These are phyloP conservation scores for Angomonas ambiguus DNA, from an alignment of 208 protist genomes.

Conservation along the genomic window DNA sequence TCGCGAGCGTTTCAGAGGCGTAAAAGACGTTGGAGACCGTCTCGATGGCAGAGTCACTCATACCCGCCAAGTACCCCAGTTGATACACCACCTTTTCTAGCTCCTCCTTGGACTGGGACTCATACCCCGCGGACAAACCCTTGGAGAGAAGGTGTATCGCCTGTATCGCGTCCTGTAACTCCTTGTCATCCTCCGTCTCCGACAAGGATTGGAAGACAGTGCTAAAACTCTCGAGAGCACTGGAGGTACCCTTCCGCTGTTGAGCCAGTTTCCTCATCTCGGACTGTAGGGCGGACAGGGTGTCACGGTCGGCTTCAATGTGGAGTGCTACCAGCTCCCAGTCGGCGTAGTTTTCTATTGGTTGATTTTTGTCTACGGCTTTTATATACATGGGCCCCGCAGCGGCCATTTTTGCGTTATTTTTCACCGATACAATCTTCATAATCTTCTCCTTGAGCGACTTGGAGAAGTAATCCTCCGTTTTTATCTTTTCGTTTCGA, in stretches of 20 bases:
- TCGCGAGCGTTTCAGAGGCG: conserved; percentile 26
- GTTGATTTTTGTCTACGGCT: neutral
- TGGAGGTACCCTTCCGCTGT: neutral
- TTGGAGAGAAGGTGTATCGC: conserved; percentile 56
- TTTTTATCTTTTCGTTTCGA: neutral
- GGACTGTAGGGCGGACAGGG: neutral
- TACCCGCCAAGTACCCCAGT: conserved; percentile 79
- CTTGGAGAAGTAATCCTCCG: neutral
- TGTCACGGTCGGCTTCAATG: neutral
- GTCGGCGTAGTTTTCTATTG: neutral
- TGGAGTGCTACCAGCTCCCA: conserved; percentile 12
- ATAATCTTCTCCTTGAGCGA: neutral
- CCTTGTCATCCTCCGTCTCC: conserved; percentile 45
- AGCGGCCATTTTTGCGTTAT: neutral
- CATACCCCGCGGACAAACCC: conserved; percentile 43
- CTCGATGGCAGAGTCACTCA: conserved; percentile 67
- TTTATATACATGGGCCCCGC: neutral
- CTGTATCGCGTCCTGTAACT: conserved; percentile 44
- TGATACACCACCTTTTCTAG: conserved; percentile 72
- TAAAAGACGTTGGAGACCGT: conserved; percentile 48
- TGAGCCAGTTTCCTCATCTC: neutral
- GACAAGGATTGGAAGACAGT: conserved; percentile 39
- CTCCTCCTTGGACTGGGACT: conserved; percentile 63
- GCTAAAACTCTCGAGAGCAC: conserved; percentile 44
- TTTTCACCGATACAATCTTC: neutral